Base-by-base conservation (phyloP, 2,329 filamentous ascomycete genomes). In the Trichoderma hamatum region DNA sequence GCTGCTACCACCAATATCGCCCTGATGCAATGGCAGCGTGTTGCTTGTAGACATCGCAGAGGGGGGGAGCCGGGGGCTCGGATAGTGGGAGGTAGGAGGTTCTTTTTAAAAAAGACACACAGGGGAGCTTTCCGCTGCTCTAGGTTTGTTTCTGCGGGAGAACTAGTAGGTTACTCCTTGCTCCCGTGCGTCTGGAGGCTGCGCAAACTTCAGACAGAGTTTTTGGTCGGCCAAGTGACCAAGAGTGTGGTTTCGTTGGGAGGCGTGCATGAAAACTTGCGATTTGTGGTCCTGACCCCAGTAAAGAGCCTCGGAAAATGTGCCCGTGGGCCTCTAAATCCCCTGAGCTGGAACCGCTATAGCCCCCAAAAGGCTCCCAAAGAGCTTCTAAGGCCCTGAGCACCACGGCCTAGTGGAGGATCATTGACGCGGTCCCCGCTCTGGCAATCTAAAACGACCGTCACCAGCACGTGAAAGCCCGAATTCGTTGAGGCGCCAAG, bases 11-110 rank as follows among this genome's bases (percentile, higher is more conserved):
- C 71, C 73, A 68, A 73, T 73, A 62, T 76, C 72, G 69, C 72
- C 72, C 62, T 76, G 75, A 74, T 74, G 76, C 61, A 78, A 72
- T 71, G 77, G 77, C 68, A 79, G 74, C 69, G 77, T 78, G 68
- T 79, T 75, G 71, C 19, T 11, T 49, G 46, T 49, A 68, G 77
- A 73, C 76, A 78, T 78, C 70, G 69, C 75, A 75, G 72, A 55
- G 55, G 61, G 43, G 51, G 39, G 68, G 74, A 67, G 64, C 62
- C 52, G 59, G 65, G 51, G 65, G 60, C 30, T 26, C 43, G 63
- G 30, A 28, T 52, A 46, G 49, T 11, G 49, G 55, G 63, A 67
- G 67, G 67, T 9, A 66, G 63, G 63, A 66, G 63, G 52, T 34
- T 66, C 39, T 34, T 59, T 56, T 66, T 51, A 64, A 51, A 59